A percentile compares a stretch with the other conserved stretches of the same genome.
Evolutionary conservation across 1,284 basidiomycete genomes (phyloP).

Genomic region (Phellinidium pouzarii): DNA sequence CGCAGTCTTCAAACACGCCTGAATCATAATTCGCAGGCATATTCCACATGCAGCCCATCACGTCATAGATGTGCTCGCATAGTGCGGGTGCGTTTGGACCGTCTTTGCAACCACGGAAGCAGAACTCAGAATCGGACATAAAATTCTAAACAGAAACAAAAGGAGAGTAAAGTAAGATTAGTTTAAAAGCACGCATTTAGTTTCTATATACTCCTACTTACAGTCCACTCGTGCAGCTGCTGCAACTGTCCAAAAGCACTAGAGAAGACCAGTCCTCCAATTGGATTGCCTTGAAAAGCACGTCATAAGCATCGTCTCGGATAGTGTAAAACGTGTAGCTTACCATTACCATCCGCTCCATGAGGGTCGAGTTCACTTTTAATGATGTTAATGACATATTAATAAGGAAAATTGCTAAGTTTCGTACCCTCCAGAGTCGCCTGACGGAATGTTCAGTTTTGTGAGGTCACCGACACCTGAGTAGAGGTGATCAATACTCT

Average conservation of each 20-base stretch:
- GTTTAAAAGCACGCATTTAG: slow-evolving; percentile 9
- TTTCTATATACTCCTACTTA: slow-evolving; percentile 24
- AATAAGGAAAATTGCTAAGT: slow-evolving; percentile 7
- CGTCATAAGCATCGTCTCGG: not conserved
- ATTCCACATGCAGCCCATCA: slow-evolving; percentile 61
- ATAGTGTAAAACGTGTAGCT: slow-evolving; percentile 1
- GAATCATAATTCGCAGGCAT: slow-evolving; percentile 58
- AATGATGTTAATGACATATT: slow-evolving; percentile 1
- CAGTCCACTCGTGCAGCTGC: slow-evolving; percentile 64
- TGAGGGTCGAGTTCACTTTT: slow-evolving; percentile 29
- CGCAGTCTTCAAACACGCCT: slow-evolving; percentile 55
- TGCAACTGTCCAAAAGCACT: slow-evolving; percentile 55
- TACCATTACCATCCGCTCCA: slow-evolving; percentile 24
- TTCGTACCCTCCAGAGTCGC: slow-evolving; percentile 46
- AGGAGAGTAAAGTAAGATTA: slow-evolving; percentile 10
- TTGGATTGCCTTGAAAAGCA: slow-evolving; percentile 45
- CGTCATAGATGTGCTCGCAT: slow-evolving; percentile 66
- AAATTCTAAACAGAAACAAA: slow-evolving; percentile 38
- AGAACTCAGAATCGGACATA: slow-evolving; percentile 55
- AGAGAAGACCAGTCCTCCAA: slow-evolving; percentile 68
- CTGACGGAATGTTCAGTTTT: slow-evolving; percentile 52
- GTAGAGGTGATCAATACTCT: not conserved
- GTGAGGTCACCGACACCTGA: slow-evolving; percentile 59
- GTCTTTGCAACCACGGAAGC: slow-evolving; percentile 66
- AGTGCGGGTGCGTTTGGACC: slow-evolving; percentile 49